Evolutionary conservation across 495 filamentous ascomycete genomes (phyloP), one percentile per base, ranked within the genome.

Genomic region (Tuber indicum): DNA sequence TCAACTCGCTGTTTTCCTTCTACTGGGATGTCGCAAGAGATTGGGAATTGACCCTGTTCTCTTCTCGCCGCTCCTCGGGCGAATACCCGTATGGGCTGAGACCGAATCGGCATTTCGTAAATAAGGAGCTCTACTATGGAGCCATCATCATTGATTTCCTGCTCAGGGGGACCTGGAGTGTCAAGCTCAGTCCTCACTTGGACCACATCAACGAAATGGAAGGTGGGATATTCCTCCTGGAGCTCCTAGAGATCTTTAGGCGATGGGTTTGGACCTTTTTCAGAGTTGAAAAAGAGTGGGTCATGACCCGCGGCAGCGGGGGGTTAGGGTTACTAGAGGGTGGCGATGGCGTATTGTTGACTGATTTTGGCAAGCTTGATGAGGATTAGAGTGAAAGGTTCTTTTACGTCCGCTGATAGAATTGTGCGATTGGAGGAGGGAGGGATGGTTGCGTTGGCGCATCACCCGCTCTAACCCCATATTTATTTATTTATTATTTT

Each of bases 231-330:
- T 99, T 97, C 84, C 76, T 93, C n/a, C 89, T 98, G 78, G 91
- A 97, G 86, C 86, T 92, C 52, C 86, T 96, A 26, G 96, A 99
- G 84, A 91, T 98, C 12, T 87, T 92, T 32, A 89, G 96, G 62
- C 88, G 96, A 26, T 98, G 94, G 94, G 89, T 98, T 80, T 99
- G 96, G 96, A 92, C 96, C 70, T 98, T 98, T 85, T 94, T 98
- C 84, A 89, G 96, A 4, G 90, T 94, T 39, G 96, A 99, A 87
- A 92, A 93, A 36, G 96, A 99, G 86, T 97, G 92, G 92, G 88
- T 93, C 90, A 81, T 84, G 86, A 78, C 76, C 26, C 72, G 72
- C 70, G 78, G 71, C 71, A 76, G 79, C 19, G 80, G 79, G 42
- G 74, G 70, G n/a, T 46, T 79, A 39, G 81, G 74, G 52, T 45